Percentiles rank a stretch among this genome's conserved stretches.
phyloP scores from a whole-genome alignment of 768 basidiomycete genomes.

The Rhizopogon vinicolor region DNA sequence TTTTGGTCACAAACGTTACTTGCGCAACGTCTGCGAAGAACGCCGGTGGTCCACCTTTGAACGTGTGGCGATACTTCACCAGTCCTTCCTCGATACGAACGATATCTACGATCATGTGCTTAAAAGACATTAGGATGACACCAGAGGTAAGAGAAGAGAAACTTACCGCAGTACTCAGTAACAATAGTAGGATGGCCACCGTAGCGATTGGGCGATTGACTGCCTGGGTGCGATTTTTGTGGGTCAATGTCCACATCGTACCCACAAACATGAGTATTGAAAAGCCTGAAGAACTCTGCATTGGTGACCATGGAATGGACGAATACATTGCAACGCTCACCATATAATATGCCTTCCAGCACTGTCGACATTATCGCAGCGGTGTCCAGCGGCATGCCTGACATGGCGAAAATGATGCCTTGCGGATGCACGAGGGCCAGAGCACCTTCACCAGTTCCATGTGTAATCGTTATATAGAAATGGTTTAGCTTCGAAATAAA shows the following conservation, averaged over 20 bases:
- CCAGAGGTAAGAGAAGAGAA: background rate
- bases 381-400: constrained; percentile 10
- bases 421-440: background rate
- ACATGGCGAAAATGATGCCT: background rate
- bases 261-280: constrained; percentile 21
- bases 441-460: background rate
- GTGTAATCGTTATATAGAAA: background rate
- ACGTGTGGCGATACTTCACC: constrained; percentile 12
- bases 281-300: constrained; percentile 11
- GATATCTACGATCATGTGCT: constrained; percentile 13
- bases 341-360: constrained; percentile 20
- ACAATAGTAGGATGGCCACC: constrained; percentile 13
- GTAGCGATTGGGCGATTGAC: constrained; percentile 12
- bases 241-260: constrained; percentile 15
- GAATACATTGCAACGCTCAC: background rate
- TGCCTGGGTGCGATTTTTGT: background rate
- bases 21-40: constrained; percentile 20
- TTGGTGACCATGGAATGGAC: background rate
- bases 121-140: background rate
- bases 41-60: constrained; percentile 16
- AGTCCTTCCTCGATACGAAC: constrained; percentile 15
- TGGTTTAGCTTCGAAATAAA: background rate
- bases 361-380: constrained; percentile 17
- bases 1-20: constrained; percentile 21
- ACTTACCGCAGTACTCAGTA: constrained; percentile 17